These are phyloP conservation scores for Microbotryum saponariae DNA, from an alignment of 1,284 basidiomycete species.

Conservation along the genomic window DNA sequence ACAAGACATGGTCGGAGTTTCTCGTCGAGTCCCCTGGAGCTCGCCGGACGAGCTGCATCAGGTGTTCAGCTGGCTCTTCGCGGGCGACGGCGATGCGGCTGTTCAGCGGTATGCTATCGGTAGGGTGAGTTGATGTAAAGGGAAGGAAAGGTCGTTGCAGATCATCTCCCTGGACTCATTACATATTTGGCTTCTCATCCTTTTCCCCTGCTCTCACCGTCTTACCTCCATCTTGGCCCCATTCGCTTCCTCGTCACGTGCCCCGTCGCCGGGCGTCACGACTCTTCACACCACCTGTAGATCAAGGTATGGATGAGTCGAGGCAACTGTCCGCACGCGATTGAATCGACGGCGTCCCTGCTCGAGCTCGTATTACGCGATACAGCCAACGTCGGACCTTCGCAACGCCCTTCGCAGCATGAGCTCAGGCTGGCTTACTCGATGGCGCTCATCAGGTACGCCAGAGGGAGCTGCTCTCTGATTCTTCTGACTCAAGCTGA, in stretches of 20 bases:
- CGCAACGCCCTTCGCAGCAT: conserved; percentile 3
- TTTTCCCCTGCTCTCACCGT: not conserved
- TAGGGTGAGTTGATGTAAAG: conserved; percentile 39
- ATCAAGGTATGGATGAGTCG: conserved; percentile 34
- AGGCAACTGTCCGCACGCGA: conserved; percentile 32
- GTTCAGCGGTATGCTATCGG: conserved; percentile 59
- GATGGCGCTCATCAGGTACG: conserved; percentile 55
- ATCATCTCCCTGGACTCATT: too few relatives aligned
- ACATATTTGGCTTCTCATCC: too few relatives aligned
- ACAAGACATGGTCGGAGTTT: conserved; percentile 35
- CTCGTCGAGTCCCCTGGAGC: conserved; percentile 76
- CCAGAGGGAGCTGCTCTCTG: not conserved
- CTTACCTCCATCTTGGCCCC: not conserved
- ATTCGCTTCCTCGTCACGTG: not conserved
- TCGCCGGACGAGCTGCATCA: conserved; percentile 65
- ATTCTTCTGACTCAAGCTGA: not conserved
- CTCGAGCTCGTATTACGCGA: conserved; percentile 29
- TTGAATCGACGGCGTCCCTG: conserved; percentile 32
- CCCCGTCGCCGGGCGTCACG: not conserved
- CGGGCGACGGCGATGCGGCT: conserved; percentile 54
- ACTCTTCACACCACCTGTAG: conserved; percentile 9
- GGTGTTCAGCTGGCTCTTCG: conserved; percentile 70
- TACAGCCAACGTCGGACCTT: conserved; percentile 5
- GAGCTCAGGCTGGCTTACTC: conserved; percentile 54
- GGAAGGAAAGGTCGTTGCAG: too few relatives aligned